Evolutionary conservation across 345 rosid species (phyloP).

Genomic region (Eucalyptus urophylla): DNA sequence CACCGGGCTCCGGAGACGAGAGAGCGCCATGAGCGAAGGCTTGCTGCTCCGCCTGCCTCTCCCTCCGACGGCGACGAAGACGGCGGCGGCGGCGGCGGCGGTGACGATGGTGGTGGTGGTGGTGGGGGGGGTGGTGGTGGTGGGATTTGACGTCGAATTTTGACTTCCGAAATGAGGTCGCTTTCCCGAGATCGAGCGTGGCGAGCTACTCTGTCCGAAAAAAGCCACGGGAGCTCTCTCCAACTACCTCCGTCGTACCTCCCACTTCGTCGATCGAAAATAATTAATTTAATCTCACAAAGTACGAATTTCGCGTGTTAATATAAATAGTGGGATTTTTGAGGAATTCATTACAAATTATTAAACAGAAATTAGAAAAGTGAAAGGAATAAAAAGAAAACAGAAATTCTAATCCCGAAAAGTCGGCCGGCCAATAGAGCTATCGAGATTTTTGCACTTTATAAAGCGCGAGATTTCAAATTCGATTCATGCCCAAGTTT

Average conservation of each 20-base stretch:
- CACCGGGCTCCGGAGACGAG: conserved; percentile 66
- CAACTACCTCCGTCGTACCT: not conserved
- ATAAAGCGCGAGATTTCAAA: not conserved
- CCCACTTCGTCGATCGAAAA: not conserved
- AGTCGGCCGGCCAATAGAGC: not conserved
- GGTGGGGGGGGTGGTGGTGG: too few species aligned
- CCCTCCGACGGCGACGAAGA: not conserved
- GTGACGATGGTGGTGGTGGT: too few species aligned
- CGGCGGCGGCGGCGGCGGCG: fast-evolving
- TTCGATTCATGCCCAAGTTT: not conserved
- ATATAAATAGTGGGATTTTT: not conserved
- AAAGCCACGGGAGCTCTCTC: not conserved
- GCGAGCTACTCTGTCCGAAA: not conserved
- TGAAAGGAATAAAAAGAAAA: not conserved
- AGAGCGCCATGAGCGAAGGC: conserved; percentile 49
- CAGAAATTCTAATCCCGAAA: not conserved
- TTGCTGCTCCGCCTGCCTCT: not conserved
- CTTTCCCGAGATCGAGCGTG: not conserved
- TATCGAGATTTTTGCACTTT: not conserved
- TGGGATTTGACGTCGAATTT: not conserved
- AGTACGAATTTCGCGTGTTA: not conserved
- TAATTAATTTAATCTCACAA: not conserved
- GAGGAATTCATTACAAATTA: not conserved
- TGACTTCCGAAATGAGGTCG: not conserved
- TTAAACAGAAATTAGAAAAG: not conserved